Base-by-base conservation (phyloP, 2,329 filamentous ascomycete species). In the Sclerotinia sclerotiorum region DNA sequence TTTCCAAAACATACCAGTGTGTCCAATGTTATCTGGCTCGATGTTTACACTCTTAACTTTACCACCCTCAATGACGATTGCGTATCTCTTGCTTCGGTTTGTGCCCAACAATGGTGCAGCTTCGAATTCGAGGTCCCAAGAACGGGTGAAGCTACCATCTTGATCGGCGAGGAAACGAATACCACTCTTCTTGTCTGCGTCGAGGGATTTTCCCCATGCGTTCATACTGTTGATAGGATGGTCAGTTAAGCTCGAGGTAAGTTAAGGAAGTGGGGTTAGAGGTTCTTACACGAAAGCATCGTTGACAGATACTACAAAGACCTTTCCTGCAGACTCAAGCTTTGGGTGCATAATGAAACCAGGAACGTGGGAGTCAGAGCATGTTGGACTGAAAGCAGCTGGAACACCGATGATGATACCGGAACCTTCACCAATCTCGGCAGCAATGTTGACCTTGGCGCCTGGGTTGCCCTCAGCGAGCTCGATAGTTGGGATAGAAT, bases 281-380 rank as follows among this genome's bases (percentile, higher is more conserved):
- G 27, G 24, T 57, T 57, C 90, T 80, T 84, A 96, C 91, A 97
- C 94, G 79, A 97, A 97, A 35, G 93, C 87, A 79, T 98, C 94
- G 78, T 97, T 98, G 77, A 97, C 93, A 17, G 91, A 88, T 63
- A 98, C 88, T 55, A 98, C 92, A 76, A 96, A 97, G 63, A 97
- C 91, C 76, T 90, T 85, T 61, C 93, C 93, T 44, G 91, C 92
- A 70, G 89, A 83, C 81, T 91, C 91, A 74, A 96, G 85, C 79
- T 89, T 88, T 68, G 90, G 85, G 78, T 92, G 90, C 77, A 87
- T 88, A 79, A 97, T 90, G 81, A 93, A 98, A 68, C 91, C 91
- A 0, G 94, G 94, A 58, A 98, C 84, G 78, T 98, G 94, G 57
- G 82, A 83, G 72, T 85, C 84, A 32, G 86, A 88, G 81, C 88